These are phyloP conservation scores for Lycium barbarum DNA, from an alignment of 257 asterid species.

Conservation along the genomic window DNA sequence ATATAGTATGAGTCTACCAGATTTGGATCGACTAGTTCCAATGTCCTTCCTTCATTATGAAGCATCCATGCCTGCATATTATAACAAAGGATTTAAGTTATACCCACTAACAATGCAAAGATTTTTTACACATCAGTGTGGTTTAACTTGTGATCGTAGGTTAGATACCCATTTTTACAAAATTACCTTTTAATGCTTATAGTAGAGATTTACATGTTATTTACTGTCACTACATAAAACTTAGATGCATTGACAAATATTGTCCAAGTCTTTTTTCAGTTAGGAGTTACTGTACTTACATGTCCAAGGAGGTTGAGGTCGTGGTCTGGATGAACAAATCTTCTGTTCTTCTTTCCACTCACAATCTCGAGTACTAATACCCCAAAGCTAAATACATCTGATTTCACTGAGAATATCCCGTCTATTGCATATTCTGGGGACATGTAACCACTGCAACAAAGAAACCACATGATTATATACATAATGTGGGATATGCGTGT, in stretches of 20 bases:
- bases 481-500: not conserved
- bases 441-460: conserved; percentile 40
- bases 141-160: no score
- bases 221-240: no score
- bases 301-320: conserved; percentile 11
- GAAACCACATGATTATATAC: not conserved
- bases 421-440: conserved; percentile 43
- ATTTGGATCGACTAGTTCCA: conserved; percentile 37
- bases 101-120: not conserved
- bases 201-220: no score
- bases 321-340: conserved; percentile 43
- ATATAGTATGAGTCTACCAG: conserved; percentile 16
- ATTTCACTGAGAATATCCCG: conserved; percentile 43
- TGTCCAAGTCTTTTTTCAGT: no score
- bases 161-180: no score
- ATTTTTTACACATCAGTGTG: no score
- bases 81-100: not conserved
- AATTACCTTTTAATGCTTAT: no score
- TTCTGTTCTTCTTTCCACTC: conserved; percentile 41
- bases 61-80: conserved; percentile 45
- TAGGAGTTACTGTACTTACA: conserved; percentile 26
- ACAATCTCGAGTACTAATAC: conserved; percentile 43
- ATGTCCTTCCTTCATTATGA: conserved; percentile 34
- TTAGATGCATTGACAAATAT: no score
- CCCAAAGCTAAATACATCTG: conserved; percentile 50